phyloP scores from a whole-genome alignment of 2,329 filamentous ascomycete species.

The Exophiala calicioides region DNA sequence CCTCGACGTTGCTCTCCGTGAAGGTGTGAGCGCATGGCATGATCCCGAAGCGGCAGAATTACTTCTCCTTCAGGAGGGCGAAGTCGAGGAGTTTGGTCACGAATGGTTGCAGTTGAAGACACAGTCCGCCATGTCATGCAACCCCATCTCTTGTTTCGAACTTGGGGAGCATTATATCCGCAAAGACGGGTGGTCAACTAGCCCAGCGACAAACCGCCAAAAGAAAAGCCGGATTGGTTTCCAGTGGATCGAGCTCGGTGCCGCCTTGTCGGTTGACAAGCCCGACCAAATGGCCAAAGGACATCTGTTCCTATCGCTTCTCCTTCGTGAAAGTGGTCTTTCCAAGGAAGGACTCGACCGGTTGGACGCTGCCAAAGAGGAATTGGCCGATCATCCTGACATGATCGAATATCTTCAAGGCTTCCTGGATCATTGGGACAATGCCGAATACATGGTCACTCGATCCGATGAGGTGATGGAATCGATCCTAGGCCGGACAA shows the following conservation, averaged over 20 bases:
- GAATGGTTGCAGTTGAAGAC: conserved; percentile 22
- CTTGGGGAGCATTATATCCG: conserved; percentile 22
- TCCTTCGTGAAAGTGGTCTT: conserved; percentile 16
- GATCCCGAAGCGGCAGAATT: conserved; percentile 15
- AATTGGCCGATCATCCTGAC: conserved; percentile 7
- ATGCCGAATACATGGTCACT: neutral
- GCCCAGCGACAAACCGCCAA: neutral
- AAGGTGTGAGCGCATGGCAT: conserved; percentile 18
- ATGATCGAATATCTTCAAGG: conserved; percentile 14
- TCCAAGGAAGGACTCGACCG: conserved; percentile 8
- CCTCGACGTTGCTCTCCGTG: conserved; percentile 18
- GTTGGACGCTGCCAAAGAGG: conserved; percentile 12
- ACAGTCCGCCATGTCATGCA: conserved; percentile 17
- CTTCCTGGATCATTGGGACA: conserved; percentile 14
- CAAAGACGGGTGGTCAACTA: conserved; percentile 25
- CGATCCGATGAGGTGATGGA: neutral
- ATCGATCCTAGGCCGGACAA: neutral
- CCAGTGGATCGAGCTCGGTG: conserved; percentile 23
- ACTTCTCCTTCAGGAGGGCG: conserved; percentile 8
- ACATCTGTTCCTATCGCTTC: conserved; percentile 13
- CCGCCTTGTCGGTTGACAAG: conserved; percentile 12
- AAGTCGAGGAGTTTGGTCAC: conserved; percentile 12
- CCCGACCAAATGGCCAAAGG: conserved; percentile 8
- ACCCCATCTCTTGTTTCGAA: conserved; percentile 14
- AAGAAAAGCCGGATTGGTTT: conserved; percentile 17